Evolutionary conservation across 2,329 filamentous ascomycete species (phyloP).

Genomic region (Scedosporium dehoogii): DNA sequence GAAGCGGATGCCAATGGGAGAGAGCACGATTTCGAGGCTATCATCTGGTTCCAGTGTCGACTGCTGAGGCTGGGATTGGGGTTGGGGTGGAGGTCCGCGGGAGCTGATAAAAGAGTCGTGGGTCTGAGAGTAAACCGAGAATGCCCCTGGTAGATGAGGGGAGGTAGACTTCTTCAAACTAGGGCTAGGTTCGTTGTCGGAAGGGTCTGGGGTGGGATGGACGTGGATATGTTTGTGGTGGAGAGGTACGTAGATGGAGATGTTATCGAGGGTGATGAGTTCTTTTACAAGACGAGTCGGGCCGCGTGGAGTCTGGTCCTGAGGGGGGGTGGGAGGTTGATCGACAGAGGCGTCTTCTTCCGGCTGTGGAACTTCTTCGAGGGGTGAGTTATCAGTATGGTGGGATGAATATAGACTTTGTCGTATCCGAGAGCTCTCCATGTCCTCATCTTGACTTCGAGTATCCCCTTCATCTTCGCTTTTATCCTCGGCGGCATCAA

Average conservation of each 20-base stretch:
- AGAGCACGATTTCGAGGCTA: slow-evolving; percentile 39
- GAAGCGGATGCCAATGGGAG: slow-evolving; percentile 41
- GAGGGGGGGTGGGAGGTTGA: background rate
- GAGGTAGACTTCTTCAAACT: background rate
- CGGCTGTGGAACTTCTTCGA: background rate
- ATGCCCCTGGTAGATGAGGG: slow-evolving; percentile 39
- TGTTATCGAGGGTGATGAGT: slow-evolving; percentile 35
- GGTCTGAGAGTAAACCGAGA: slow-evolving; percentile 35
- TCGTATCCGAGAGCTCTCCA: background rate
- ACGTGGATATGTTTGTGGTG: slow-evolving; percentile 34
- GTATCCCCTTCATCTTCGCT: background rate
- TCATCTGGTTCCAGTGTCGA: slow-evolving; percentile 14
- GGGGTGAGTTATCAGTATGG: background rate
- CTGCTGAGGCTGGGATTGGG: background rate
- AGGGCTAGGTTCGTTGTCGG: slow-evolving; percentile 14
- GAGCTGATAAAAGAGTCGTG: slow-evolving; percentile 2
- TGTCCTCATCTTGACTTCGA: background rate
- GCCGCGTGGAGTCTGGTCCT: slow-evolving; percentile 28
- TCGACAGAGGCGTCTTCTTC: background rate
- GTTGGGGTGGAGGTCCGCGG: background rate
- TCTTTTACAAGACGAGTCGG: slow-evolving; percentile 47
- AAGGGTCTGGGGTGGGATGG: slow-evolving; percentile 18
- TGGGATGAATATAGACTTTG: background rate
- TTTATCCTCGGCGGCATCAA: background rate
- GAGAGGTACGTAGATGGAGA: slow-evolving; percentile 47